phyloP scores from a whole-genome alignment of 2,329 filamentous ascomycete genomes.

The Aspergillus versicolor region DNA sequence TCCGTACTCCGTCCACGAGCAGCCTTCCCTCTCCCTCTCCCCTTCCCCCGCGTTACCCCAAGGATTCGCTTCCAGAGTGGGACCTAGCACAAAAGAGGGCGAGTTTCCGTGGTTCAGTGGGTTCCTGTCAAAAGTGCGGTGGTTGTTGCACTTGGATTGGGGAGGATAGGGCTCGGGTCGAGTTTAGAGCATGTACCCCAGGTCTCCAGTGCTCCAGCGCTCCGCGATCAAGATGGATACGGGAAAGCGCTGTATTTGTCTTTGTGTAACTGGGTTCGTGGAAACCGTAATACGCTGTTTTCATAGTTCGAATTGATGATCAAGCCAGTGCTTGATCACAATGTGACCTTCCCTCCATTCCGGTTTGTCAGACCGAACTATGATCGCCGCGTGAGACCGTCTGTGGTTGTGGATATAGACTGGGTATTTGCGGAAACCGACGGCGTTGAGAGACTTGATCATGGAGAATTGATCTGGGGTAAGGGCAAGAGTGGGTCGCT shows the following conservation, averaged over 20 bases:
- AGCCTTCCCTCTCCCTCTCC: not conserved
- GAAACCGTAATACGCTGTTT: not conserved
- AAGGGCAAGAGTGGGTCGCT: conserved; percentile 71
- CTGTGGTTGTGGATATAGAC: conserved; percentile 59
- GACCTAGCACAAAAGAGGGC: not conserved
- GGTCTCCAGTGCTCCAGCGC: not conserved
- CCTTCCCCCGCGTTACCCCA: not conserved
- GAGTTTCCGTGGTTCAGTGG: not conserved
- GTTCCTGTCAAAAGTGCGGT: not conserved
- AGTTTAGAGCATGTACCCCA: not conserved
- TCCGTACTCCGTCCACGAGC: conserved; percentile 9
- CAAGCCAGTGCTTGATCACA: conserved; percentile 78
- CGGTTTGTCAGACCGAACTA: conserved; percentile 68
- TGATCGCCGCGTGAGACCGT: conserved; percentile 90
- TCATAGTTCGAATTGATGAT: conserved; percentile 61
- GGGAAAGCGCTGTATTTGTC: not conserved
- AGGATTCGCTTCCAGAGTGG: not conserved
- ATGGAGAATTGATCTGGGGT: conserved; percentile 80
- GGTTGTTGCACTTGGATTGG: not conserved
- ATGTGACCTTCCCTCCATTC: conserved; percentile 73
- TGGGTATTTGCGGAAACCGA: conserved; percentile 59
- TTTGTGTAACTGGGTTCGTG: not conserved
- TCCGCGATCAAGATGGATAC: not conserved
- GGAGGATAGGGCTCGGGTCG: not conserved
- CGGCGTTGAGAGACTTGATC: conserved; percentile 70